Evolutionary conservation across 2,329 filamentous ascomycete genomes (phyloP).

Genomic region (Ophiostoma piceae): DNA sequence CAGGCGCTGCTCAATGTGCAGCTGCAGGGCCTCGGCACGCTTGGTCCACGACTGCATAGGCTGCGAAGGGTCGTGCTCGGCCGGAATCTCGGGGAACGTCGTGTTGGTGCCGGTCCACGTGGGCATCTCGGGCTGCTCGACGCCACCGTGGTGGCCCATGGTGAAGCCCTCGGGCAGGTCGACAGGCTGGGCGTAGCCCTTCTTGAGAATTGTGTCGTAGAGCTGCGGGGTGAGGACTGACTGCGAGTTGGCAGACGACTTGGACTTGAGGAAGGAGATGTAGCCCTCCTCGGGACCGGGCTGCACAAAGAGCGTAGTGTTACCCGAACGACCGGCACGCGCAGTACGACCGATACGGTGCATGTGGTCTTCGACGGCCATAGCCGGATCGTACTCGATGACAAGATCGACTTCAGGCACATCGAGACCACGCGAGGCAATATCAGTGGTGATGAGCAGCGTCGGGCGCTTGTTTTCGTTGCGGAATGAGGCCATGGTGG

Average conservation of each 20-base stretch:
- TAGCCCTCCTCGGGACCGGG: slow-evolving; percentile 92
- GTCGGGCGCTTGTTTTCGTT: slow-evolving; percentile 62
- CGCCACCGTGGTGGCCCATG: slow-evolving; percentile 45
- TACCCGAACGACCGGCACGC: slow-evolving; percentile 80
- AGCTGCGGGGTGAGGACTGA: slow-evolving; percentile 46
- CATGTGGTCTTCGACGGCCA: slow-evolving; percentile 86
- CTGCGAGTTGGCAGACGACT: slow-evolving; percentile 32
- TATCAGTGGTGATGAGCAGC: slow-evolving; percentile 88
- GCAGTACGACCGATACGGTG: slow-evolving; percentile 94
- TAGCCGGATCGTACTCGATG: slow-evolving; percentile 92
- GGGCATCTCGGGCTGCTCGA: slow-evolving; percentile 52
- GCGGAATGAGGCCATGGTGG: slow-evolving; percentile 76
- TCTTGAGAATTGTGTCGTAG: slow-evolving; percentile 55
- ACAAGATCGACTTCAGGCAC: slow-evolving; percentile 92
- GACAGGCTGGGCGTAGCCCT: slow-evolving; percentile 57
- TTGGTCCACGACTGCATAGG: slow-evolving; percentile 39
- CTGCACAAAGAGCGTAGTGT: slow-evolving; percentile 82
- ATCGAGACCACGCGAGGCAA: slow-evolving; percentile 91
- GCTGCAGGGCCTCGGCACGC: slow-evolving; percentile 52
- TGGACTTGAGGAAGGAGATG: slow-evolving; percentile 59
- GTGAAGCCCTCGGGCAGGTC: slow-evolving; percentile 52
- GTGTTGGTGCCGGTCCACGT: slow-evolving; percentile 6
- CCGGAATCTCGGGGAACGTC: slow-evolving; percentile 22
- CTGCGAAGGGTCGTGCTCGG: slow-evolving; percentile 36
- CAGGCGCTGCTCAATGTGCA: slow-evolving; percentile 56